Percentiles rank a stretch among this genome's conserved stretches.
Evolutionary conservation across 208 protist species (phyloP).

Genomic region (Acanthamoeba royreba): DNA sequence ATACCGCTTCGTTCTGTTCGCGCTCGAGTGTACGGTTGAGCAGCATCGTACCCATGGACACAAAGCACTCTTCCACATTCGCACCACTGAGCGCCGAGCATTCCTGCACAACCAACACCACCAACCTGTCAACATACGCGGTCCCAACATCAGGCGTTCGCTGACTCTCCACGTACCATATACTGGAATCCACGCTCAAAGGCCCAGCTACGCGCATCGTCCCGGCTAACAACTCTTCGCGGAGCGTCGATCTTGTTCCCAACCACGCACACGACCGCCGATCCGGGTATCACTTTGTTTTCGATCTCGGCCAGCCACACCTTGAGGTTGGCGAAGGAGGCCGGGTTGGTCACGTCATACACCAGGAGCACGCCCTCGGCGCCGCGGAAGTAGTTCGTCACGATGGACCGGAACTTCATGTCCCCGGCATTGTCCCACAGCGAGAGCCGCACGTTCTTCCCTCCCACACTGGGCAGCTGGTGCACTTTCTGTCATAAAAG

Average conservation of each 20-base stretch:
- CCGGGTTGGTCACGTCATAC: neutral
- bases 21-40: neutral
- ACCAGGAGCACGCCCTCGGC: neutral
- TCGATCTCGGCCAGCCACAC: neutral
- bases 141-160: too few species aligned
- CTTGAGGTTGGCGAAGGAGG: neutral
- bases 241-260: neutral
- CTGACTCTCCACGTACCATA: too few species aligned
- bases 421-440: neutral
- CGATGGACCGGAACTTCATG: neutral
- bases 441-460: neutral
- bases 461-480: neutral
- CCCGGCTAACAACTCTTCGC: neutral
- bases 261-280: neutral
- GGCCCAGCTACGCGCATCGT: neutral
- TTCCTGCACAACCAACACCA: neutral
- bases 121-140: too few species aligned
- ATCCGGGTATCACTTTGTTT: neutral
- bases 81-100: neutral
- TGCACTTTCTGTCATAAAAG: neutral
- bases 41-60: neutral
- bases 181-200: conserved; percentile 3
- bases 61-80: neutral
- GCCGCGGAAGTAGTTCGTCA: neutral
- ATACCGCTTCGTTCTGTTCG: neutral